Evolutionary conservation across 768 basidiomycete genomes (phyloP).

Genomic region (Albatrellus ellisii): DNA sequence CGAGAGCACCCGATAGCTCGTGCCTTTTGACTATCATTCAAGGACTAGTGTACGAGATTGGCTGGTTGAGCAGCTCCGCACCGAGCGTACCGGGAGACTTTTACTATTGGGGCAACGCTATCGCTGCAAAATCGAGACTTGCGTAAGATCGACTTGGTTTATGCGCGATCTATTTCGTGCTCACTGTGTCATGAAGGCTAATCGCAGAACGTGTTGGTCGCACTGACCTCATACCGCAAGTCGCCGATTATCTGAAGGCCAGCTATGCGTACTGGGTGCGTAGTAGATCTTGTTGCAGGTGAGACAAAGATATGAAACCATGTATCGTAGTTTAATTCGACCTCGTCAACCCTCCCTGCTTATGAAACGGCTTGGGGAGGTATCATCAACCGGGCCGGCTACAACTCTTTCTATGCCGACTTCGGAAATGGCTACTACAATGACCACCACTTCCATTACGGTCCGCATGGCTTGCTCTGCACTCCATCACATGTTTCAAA

Average conservation of each 20-base stretch:
- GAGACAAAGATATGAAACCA: too few species aligned
- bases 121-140: conserved; percentile 19
- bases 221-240: conserved; percentile 19
- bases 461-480: too few species aligned
- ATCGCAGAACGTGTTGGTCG: conserved; percentile 23
- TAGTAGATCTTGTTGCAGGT: not conserved
- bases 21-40: conserved; percentile 19
- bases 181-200: conserved; percentile 2
- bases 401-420: conserved; percentile 19
- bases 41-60: conserved; percentile 13
- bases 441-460: conserved; percentile 26
- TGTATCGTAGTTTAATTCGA: conserved; percentile 12
- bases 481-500: too few species aligned
- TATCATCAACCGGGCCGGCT: conserved; percentile 21
- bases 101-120: conserved; percentile 21
- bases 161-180: not conserved
- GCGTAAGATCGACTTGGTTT: conserved; percentile 15
- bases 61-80: not conserved
- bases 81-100: conserved; percentile 16
- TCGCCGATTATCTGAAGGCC: conserved; percentile 16
- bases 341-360: conserved; percentile 16
- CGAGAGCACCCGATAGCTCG: conserved; percentile 21
- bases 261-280: conserved; percentile 19
- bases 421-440: conserved; percentile 26
- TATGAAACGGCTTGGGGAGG: conserved; percentile 26